phyloP scores from a whole-genome alignment of 2,329 filamentous ascomycete genomes.

The Myriosclerotinia duriaeana region DNA sequence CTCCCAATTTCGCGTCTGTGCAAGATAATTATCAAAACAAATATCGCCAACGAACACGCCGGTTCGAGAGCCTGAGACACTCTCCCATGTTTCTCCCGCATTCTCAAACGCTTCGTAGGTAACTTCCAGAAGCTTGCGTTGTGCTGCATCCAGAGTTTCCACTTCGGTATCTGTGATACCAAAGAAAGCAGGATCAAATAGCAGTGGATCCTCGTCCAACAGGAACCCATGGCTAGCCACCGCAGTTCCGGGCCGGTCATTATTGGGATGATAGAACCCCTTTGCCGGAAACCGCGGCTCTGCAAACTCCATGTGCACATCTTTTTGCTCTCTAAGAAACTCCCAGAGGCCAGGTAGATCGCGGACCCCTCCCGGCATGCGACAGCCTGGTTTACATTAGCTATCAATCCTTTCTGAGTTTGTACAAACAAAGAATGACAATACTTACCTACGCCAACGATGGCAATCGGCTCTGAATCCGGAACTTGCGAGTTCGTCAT shows the following conservation, averaged over 20 bases:
- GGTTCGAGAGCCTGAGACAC: constrained; percentile 31
- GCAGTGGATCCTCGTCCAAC: neutral
- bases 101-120: constrained; percentile 39
- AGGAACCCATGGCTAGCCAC: neutral
- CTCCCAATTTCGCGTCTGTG: constrained; percentile 28
- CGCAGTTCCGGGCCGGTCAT: neutral
- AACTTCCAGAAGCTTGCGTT: constrained; percentile 50
- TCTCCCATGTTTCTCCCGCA: constrained; percentile 23
- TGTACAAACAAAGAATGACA: neutral
- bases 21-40: constrained; percentile 27
- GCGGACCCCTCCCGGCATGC: constrained; percentile 3
- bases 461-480: neutral
- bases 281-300: constrained; percentile 25
- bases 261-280: neutral
- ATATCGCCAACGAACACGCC: constrained; percentile 33
- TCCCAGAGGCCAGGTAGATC: constrained; percentile 26
- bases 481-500: neutral
- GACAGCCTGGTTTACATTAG: neutral
- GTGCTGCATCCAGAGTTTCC: constrained; percentile 47
- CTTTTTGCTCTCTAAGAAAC: too few species aligned
- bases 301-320: too few species aligned
- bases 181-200: constrained; percentile 34
- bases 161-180: constrained; percentile 27
- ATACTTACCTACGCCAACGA: neutral
- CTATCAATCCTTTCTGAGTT: neutral